Conservation (phyloP, 176 grass and related monocot species). For the Lolium perenne region DNA sequence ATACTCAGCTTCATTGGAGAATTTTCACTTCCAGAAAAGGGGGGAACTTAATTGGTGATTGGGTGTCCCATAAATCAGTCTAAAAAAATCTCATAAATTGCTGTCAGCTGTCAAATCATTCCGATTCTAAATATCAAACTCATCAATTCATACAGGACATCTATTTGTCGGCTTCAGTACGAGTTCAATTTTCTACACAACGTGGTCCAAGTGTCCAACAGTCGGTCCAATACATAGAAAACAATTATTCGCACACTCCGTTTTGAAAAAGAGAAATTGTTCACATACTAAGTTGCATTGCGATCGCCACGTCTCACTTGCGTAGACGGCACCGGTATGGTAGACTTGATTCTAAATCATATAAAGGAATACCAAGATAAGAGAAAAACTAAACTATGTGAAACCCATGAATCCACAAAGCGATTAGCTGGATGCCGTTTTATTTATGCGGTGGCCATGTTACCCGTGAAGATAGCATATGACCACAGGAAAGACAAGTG, state of each 20-base stretch:
- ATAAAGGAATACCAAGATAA: neutral
- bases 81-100: neutral
- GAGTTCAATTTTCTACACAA: conserved; percentile 32
- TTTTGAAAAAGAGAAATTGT: neutral
- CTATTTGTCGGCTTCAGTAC: conserved; percentile 10
- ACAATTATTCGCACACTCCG: neutral
- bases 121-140: neutral
- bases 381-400: neutral
- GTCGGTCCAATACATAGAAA: neutral
- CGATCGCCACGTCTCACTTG: conserved; percentile 25
- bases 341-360: neutral
- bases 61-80: neutral
- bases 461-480: conserved; percentile 37
- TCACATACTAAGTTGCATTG: neutral
- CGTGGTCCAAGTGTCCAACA: conserved; percentile 14
- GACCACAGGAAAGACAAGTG: neutral
- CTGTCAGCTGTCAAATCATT: conserved; percentile 20
- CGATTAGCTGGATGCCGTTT: conserved; percentile 40
- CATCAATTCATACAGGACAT: neutral
- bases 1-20: neutral
- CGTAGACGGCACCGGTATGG: neutral
- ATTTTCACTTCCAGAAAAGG: neutral
- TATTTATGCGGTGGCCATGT: conserved; percentile 39
- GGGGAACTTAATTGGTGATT: neutral
- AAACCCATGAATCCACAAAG: neutral